These are phyloP conservation scores for Candida michaelii DNA, from an alignment of 805 yeast genomes.

Conservation along the genomic window DNA sequence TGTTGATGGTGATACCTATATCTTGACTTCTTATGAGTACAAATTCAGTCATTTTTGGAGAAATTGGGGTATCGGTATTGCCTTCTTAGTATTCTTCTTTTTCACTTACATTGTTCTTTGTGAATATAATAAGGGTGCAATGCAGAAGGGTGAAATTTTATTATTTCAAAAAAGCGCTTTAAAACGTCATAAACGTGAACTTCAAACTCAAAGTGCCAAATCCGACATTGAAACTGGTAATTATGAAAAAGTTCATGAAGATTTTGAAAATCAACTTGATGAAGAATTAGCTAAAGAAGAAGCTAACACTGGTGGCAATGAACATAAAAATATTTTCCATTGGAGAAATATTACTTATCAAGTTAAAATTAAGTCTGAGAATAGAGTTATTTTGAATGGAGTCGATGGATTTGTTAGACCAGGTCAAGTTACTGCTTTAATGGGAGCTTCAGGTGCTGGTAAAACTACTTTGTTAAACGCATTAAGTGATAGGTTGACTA, in stretches of 20 bases:
- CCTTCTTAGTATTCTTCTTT: conserved; percentile 46
- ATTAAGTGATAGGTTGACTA: conserved; percentile 67
- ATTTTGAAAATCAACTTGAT: conserved; percentile 8
- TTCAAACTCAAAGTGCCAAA: conserved; percentile 11
- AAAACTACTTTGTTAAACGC: conserved; percentile 76
- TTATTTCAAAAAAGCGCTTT: conserved; percentile 28
- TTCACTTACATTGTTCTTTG: conserved; percentile 32
- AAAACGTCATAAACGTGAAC: conserved; percentile 27
- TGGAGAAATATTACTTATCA: conserved; percentile 40
- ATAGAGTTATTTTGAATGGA: conserved; percentile 40
- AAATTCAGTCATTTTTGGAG: conserved; percentile 70
- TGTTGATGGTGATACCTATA: conserved; percentile 63
- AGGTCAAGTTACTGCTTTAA: conserved; percentile 75
- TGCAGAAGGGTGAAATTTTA: conserved; percentile 45
- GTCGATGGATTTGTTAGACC: conserved; percentile 73
- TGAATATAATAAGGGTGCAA: conserved; percentile 42
- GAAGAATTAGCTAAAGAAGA: conserved; percentile 1
- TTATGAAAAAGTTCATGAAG: conserved; percentile 24
- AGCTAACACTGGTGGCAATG: conserved; percentile 6
- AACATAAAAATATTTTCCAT: conserved; percentile 28
- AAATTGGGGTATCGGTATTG: conserved; percentile 67
- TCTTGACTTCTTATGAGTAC: conserved; percentile 50
- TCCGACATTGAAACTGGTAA: conserved; percentile 21
- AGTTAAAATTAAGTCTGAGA: conserved; percentile 38
- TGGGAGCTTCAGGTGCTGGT: conserved; percentile 91